These are phyloP conservation scores for Cladosporium cucumerinum DNA, from an alignment of 2,329 filamentous ascomycete species.

Conservation along the genomic window DNA sequence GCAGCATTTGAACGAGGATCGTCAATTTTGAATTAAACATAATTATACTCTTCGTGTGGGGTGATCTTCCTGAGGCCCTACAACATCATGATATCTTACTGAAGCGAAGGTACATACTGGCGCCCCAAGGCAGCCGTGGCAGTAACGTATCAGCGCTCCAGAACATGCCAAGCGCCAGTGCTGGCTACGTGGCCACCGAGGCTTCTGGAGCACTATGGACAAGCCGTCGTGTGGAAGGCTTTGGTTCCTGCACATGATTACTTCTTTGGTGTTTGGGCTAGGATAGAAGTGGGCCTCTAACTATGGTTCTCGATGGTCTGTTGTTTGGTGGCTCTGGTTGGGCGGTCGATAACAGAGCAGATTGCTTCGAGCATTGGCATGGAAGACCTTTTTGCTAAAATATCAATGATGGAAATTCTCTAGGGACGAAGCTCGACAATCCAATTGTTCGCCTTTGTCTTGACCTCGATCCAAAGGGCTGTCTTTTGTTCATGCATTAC, in stretches of 20 bases:
- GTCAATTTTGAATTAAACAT: too few species aligned
- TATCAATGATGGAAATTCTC: background rate
- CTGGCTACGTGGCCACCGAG: too few species aligned
- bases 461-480: background rate
- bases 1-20: too few species aligned
- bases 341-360: background rate
- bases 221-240: too few species aligned
- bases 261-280: background rate
- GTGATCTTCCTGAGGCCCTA: too few species aligned
- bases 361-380: background rate
- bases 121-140: too few species aligned
- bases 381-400: background rate
- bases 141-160: too few species aligned
- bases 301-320: background rate
- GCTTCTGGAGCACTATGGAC: too few species aligned
- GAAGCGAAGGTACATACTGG: too few species aligned
- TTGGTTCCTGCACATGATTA: background rate
- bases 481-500: background rate
- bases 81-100: too few species aligned
- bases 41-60: too few species aligned
- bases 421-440: background rate
- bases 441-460: background rate
- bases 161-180: too few species aligned
- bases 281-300: background rate
- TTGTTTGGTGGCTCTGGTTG: background rate